Evolutionary conservation across 257 asterid genomes (phyloP).

Genomic region (Solanum chaucha): DNA sequence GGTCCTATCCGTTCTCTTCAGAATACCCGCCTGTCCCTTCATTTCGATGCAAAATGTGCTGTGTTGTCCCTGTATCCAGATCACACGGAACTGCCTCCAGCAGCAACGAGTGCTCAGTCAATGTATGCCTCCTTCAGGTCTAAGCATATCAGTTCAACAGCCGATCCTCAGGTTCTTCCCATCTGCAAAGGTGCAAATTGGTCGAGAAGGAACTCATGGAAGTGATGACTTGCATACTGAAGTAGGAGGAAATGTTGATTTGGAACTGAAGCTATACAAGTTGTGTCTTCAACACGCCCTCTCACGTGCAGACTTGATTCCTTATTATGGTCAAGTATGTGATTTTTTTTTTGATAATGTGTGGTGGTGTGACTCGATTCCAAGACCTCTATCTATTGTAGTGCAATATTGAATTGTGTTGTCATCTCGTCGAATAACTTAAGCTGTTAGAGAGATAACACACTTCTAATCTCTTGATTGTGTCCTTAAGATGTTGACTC

Average conservation of each 20-base stretch:
- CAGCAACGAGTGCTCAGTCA: constrained; percentile 23
- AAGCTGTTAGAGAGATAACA: no score
- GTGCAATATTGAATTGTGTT: no score
- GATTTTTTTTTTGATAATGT: no score
- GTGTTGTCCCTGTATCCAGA: constrained; percentile 3
- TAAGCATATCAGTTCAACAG: constrained; percentile 21
- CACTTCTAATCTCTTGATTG: no score
- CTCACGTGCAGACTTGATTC: no score
- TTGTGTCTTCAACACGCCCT: not conserved
- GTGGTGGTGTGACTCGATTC: no score
- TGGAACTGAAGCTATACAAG: constrained; percentile 49
- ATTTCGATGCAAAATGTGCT: constrained; percentile 10
- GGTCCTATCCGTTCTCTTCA: constrained; percentile 20
- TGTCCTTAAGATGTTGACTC: no score
- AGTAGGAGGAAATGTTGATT: constrained; percentile 44
- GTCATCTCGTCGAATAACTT: no score
- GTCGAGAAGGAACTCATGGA: constrained; percentile 5
- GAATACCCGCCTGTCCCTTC: constrained; percentile 17
- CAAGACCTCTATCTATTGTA: no score
- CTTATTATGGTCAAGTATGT: no score
- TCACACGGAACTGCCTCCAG: constrained; percentile 31
- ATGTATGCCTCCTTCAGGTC: constrained; percentile 3
- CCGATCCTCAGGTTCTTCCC: constrained; percentile 48
- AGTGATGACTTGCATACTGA: constrained; percentile 20
- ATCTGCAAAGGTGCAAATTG: constrained; percentile 11